Evolutionary conservation across 768 basidiomycete genomes (phyloP).

Genomic region (Neoboletus brunneissimus): DNA sequence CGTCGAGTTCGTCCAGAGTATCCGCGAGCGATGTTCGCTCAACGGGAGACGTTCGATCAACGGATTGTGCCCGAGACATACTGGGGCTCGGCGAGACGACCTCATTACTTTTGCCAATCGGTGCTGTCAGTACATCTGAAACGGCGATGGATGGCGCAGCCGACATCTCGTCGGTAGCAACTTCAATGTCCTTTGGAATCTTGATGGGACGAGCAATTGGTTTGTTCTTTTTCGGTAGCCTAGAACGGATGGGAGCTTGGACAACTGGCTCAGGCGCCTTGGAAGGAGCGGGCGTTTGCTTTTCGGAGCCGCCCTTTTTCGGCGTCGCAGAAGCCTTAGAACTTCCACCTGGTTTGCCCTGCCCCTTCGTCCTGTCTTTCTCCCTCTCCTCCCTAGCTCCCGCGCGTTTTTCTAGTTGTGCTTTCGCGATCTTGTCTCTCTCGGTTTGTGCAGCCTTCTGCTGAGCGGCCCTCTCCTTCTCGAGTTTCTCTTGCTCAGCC

Average conservation of each 20-base stretch:
- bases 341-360: constrained; percentile 22
- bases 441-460: constrained; percentile 37
- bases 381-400: constrained; percentile 30
- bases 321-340: constrained; percentile 20
- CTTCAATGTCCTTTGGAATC: constrained; percentile 58
- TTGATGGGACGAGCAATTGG: constrained; percentile 57
- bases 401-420: constrained; percentile 31
- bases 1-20: constrained; percentile 65
- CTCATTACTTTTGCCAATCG: constrained; percentile 32
- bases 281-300: constrained; percentile 16
- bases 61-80: constrained; percentile 59
- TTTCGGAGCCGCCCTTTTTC: constrained; percentile 21
- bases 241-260: constrained; percentile 75
- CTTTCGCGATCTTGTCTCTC: constrained; percentile 35
- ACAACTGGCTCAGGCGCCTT: constrained; percentile 36
- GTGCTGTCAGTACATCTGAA: constrained; percentile 46
- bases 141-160: constrained; percentile 43
- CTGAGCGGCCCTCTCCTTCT: constrained; percentile 34
- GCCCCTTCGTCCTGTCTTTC: constrained; percentile 30
- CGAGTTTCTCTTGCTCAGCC: constrained; percentile 38
- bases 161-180: constrained; percentile 39
- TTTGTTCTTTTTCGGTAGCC: constrained; percentile 81
- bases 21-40: constrained; percentile 55
- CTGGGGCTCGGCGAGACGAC: constrained; percentile 47
- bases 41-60: constrained; percentile 47